Evolutionary conservation across 768 basidiomycete genomes (phyloP).

Genomic region (Lactarius tabidus): DNA sequence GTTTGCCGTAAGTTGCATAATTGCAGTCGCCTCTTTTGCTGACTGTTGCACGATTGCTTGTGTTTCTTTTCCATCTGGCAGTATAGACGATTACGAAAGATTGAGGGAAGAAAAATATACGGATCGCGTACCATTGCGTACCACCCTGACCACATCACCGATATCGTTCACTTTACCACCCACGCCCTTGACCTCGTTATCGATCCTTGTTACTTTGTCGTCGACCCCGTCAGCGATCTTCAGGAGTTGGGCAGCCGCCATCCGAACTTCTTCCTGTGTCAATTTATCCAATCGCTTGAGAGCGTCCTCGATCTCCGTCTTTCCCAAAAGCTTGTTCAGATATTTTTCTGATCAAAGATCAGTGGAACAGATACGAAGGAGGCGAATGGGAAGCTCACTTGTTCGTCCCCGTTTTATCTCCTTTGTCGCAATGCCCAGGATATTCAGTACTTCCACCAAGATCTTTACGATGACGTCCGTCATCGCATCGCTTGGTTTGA

Average conservation of each 20-base stretch:
- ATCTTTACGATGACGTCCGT: neutral
- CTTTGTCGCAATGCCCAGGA: neutral
- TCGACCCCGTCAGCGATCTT: neutral
- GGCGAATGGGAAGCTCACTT: neutral
- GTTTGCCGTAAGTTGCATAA: neutral
- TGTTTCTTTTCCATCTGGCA: neutral
- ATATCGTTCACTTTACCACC: neutral
- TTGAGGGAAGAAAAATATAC: neutral
- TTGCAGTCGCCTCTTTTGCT: too few relatives aligned
- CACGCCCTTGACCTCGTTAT: neutral
- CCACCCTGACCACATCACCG: neutral
- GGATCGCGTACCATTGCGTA: neutral
- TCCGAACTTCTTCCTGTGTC: neutral
- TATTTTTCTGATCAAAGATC: neutral
- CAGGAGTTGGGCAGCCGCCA: neutral
- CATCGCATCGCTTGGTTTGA: neutral
- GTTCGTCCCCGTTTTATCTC: slow-evolving; percentile 4
- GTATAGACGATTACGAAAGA: too few relatives aligned
- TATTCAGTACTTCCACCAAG: slow-evolving; percentile 1
- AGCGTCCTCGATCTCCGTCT: neutral
- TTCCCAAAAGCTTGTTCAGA: neutral
- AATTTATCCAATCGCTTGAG: neutral
- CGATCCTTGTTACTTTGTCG: neutral
- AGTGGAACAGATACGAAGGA: too few relatives aligned
- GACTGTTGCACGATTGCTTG: too few relatives aligned